Conservation (phyloP, 208 protist species). For the Zelonia costaricensis region DNA sequence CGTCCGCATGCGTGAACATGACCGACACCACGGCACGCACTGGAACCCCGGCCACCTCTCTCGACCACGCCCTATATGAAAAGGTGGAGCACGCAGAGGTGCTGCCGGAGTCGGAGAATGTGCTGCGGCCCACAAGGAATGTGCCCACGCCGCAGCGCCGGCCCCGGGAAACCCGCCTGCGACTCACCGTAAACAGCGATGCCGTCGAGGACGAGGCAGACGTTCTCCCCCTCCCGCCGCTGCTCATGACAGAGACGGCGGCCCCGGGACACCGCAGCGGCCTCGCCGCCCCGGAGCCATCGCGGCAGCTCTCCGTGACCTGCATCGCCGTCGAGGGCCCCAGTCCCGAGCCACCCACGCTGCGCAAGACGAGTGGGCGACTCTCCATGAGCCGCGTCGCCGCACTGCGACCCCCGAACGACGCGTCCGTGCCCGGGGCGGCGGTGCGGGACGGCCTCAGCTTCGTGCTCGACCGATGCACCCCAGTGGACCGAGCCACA, state of each 20-base stretch:
- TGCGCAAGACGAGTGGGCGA: neutral
- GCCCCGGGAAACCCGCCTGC: conserved; percentile 1
- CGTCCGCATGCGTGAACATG: no score
- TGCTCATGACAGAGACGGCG: conserved; percentile 4
- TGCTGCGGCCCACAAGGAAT: conserved; percentile 14
- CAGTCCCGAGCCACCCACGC: neutral
- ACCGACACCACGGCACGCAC: neutral
- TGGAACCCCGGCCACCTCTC: no score
- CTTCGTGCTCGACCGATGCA: conserved; percentile 33
- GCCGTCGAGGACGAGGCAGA: neutral
- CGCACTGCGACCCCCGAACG: conserved; percentile 25
- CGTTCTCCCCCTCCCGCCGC: neutral
- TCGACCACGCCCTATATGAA: conserved; percentile 2
- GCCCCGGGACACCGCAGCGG: neutral
- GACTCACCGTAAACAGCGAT: conserved; percentile 5
- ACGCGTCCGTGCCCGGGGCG: conserved; percentile 13
- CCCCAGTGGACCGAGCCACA: neutral
- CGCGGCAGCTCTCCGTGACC: conserved; percentile 11
- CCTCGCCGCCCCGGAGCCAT: neutral
- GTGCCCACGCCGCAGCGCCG: conserved; percentile 8
- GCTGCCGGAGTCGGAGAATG: conserved; percentile 14
- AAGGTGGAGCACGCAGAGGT: conserved; percentile 8
- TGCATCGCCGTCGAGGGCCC: conserved; percentile 14
- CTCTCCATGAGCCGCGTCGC: neutral
- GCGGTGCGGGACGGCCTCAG: conserved; percentile 34